Percentiles rank a stretch among this genome's conserved stretches.
phyloP scores from a whole-genome alignment of 495 filamentous ascomycete species.

The Daldinia bambusicola region DNA sequence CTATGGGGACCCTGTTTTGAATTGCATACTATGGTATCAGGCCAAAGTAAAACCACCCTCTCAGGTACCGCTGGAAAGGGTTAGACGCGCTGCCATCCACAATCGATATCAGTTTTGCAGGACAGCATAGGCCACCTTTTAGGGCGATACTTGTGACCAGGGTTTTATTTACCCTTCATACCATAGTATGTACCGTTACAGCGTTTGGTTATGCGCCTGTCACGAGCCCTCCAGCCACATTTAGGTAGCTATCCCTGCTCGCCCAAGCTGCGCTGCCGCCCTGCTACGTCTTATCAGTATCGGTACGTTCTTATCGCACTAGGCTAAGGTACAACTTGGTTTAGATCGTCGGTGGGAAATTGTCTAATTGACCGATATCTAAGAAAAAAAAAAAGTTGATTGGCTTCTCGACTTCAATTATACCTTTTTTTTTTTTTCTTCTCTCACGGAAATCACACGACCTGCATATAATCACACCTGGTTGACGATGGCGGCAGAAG shows the following conservation, averaged over 20 bases:
- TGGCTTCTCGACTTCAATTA: conserved; percentile 15
- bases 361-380: conserved; percentile 25
- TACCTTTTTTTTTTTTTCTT: conserved; percentile 8
- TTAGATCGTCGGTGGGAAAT: conserved; percentile 33
- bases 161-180: too few species aligned
- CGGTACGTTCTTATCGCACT: conserved; percentile 14
- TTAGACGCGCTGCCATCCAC: too few species aligned
- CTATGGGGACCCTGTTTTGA: conserved; percentile 8
- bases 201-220: conserved; percentile 10
- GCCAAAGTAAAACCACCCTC: too few species aligned
- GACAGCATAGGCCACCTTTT: too few species aligned
- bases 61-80: too few species aligned
- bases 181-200: conserved; percentile 15
- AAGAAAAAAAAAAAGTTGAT: conserved; percentile 41
- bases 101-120: too few species aligned
- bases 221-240: conserved; percentile 14
- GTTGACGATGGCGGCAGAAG: conserved; percentile 82
- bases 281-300: conserved; percentile 5
- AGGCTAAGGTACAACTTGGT: conserved; percentile 15
- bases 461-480: conserved; percentile 12
- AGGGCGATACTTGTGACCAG: too few species aligned
- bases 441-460: conserved; percentile 29
- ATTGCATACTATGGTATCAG: too few species aligned
- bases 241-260: neutral
- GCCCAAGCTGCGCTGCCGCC: neutral